A percentile compares a stretch with the other conserved stretches of the same genome.
phyloP scores from a whole-genome alignment of 352 stramenopile genomes.

The Pythium brachiatum region DNA sequence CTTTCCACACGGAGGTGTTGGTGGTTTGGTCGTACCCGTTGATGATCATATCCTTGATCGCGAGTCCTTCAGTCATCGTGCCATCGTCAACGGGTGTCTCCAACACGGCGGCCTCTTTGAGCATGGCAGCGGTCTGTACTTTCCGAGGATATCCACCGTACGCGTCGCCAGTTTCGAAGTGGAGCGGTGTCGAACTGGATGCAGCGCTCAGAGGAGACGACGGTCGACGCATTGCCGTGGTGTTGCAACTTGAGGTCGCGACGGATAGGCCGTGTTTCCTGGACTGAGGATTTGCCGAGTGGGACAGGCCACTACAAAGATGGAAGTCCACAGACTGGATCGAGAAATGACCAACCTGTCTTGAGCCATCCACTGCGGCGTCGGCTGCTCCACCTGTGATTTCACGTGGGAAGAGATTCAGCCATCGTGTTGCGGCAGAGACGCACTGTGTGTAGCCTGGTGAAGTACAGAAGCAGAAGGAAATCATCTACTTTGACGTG shows the following conservation, averaged over 20 bases:
- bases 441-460: too few species aligned
- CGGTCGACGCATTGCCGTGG: background rate
- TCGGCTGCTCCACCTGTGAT: too few species aligned
- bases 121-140: background rate
- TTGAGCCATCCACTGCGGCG: too few species aligned
- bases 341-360: too few species aligned
- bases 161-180: background rate
- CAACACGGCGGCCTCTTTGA: constrained; percentile 10
- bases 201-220: background rate
- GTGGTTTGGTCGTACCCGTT: constrained; percentile 42
- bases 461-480: too few species aligned
- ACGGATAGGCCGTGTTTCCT: background rate
- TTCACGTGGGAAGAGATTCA: too few species aligned
- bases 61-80: constrained; percentile 27
- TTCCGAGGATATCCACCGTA: constrained; percentile 12
- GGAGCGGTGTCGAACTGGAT: background rate
- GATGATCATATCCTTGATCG: constrained; percentile 48
- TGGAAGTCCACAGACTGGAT: too few species aligned
- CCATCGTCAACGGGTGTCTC: constrained; percentile 14
- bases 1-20: constrained; percentile 45
- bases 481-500: too few species aligned
- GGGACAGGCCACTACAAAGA: too few species aligned
- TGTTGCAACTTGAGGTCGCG: background rate
- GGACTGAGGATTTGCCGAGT: too few species aligned
- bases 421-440: too few species aligned